phyloP scores from a whole-genome alignment of 108 stramenopile genomes.

The Heterococcus sp. region DNA sequence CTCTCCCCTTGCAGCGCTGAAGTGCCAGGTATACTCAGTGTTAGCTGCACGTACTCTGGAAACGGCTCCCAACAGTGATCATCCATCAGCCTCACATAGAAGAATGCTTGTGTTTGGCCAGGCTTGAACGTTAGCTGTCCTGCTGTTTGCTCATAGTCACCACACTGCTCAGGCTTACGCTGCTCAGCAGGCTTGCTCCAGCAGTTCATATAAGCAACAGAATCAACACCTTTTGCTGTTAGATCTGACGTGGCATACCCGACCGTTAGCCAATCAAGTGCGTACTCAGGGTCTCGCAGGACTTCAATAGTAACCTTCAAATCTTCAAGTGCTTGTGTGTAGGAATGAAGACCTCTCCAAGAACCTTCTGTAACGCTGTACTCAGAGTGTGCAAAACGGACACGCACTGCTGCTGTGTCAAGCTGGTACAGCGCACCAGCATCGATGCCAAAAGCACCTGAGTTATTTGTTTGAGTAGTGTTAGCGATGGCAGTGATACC shows the following conservation, averaged over 20 bases:
- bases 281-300: constrained; percentile 50
- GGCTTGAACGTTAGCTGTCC: constrained; percentile 63
- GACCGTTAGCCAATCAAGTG: constrained; percentile 51
- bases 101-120: constrained; percentile 51
- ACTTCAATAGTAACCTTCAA: constrained; percentile 59
- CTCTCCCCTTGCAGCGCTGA: constrained; percentile 60
- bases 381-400: constrained; percentile 55
- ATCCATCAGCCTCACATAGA: constrained; percentile 67
- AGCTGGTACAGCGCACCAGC: constrained; percentile 56
- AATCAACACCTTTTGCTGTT: constrained; percentile 69
- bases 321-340: constrained; percentile 59
- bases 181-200: constrained; percentile 10
- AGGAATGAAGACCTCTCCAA: constrained; percentile 34
- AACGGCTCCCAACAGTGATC: constrained; percentile 65
- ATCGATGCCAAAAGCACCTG: constrained; percentile 27
- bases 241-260: constrained; percentile 70
- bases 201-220: constrained; percentile 57
- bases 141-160: constrained; percentile 70
- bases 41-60: constrained; percentile 70
- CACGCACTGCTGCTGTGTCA: constrained; percentile 46
- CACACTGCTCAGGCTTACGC: constrained; percentile 52
- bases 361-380: constrained; percentile 47
- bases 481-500: too few species aligned
- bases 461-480: too few species aligned
- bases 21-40: constrained; percentile 66